Evolutionary conservation across 495 filamentous ascomycete species (phyloP), one percentile per base, ranked within the genome.

Genomic region (Penicillium argentinense): DNA sequence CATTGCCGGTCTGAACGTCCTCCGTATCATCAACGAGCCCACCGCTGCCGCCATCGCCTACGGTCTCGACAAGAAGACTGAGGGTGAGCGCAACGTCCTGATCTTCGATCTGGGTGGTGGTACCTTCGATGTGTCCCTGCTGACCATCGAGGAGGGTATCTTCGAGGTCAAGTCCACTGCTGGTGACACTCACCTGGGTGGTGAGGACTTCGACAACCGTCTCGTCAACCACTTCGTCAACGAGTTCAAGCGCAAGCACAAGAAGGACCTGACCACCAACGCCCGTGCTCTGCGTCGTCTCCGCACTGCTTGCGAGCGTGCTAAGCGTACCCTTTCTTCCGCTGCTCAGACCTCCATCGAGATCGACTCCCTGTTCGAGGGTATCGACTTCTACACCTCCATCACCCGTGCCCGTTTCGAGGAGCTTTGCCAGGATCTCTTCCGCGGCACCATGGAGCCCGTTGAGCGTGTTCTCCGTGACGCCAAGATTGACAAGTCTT

Each of bases 381-480:
- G 93, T 66, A 86, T 96, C 54, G 93, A 98, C 74, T 96, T 97
- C 82, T 95, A 95, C 79, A 89, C 91, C 60, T 91, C 90, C 66
- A 96, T 98, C 80, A 98, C 95, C 67, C 93, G 93, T 86, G 95
- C 95, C 63, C 87, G 91, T 76, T 98, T 98, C 77, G 93, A 98
- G 79, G 95, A 97, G 71, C 83, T 98, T 40, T 96, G 95, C 84
- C 87, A 93, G 74, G 86, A 95, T 70, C 88, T 95, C 59, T 97
- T 98, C 83, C 84, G 87, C 59, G 87, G 86, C 60, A 97, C 93
- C 66, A 87, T 98, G 76, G 90, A 97, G 71, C 93, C 93, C 49
- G 93, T 98, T 59, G 95, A 95, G 74, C 93, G 95, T 80, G 92
- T 97, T 56, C 87, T 98, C 63, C 91, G 95, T 77, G 93, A 98